phyloP scores from a whole-genome alignment of 2,329 filamentous ascomycete genomes.

The Xylariaceae sp. region DNA sequence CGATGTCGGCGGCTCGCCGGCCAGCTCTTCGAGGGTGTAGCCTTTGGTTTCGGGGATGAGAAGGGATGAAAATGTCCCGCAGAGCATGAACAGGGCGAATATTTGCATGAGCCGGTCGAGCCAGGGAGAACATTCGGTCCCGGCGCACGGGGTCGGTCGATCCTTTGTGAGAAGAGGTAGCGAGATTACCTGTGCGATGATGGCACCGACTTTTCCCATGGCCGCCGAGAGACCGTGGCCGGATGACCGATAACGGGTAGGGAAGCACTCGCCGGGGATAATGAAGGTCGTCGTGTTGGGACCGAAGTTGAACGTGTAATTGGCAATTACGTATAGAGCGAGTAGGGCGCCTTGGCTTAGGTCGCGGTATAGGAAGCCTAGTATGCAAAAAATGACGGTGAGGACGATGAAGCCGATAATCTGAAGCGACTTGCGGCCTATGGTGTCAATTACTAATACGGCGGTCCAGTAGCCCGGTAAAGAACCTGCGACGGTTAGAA shows the following conservation, averaged over 20 bases:
- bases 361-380: constrained; percentile 61
- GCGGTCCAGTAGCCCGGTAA: constrained; percentile 82
- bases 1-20: constrained; percentile 66
- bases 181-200: constrained; percentile 67
- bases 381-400: constrained; percentile 62
- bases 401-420: constrained; percentile 63
- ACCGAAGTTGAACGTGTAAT: constrained; percentile 69
- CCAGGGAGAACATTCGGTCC: constrained; percentile 57
- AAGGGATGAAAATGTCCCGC: constrained; percentile 67
- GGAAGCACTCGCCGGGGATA: constrained; percentile 66
- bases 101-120: constrained; percentile 76
- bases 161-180: constrained; percentile 64
- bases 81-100: constrained; percentile 79
- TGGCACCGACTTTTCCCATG: constrained; percentile 68
- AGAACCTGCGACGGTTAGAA: constrained; percentile 75
- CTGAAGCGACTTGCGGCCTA: constrained; percentile 79
- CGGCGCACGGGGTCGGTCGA: constrained; percentile 50
- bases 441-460: constrained; percentile 70
- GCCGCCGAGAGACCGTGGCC: constrained; percentile 69
- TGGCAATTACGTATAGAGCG: constrained; percentile 64
- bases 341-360: constrained; percentile 55
- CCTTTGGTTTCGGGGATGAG: constrained; percentile 80
- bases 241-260: constrained; percentile 63
- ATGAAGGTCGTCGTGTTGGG: constrained; percentile 70
- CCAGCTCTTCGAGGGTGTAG: constrained; percentile 70